Conservation (phyloP, 202 grass and related monocot genomes). For the Dendrocalamus latiflorus region DNA sequence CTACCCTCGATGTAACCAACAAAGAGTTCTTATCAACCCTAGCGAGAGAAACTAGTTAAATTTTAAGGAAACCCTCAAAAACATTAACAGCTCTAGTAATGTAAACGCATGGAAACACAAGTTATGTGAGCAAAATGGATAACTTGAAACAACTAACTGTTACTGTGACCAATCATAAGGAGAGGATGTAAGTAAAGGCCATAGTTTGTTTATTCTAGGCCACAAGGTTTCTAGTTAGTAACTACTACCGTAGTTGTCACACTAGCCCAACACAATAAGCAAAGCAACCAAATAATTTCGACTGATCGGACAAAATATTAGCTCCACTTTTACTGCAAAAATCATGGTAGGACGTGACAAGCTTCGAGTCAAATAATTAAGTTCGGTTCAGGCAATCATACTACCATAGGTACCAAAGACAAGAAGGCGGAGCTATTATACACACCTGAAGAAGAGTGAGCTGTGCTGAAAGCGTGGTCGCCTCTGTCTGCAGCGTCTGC, state of each 20-base stretch:
- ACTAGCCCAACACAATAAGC: not conserved
- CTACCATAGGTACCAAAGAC: too few species aligned
- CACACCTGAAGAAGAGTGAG: too few species aligned
- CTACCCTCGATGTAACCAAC: too few species aligned
- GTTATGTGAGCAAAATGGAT: not conserved
- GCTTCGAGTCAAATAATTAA: too few species aligned
- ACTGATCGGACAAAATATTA: not conserved
- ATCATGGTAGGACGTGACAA: not conserved
- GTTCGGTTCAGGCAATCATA: too few species aligned
- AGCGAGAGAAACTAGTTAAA: not conserved
- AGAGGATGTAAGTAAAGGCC: not conserved
- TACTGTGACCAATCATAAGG: not conserved
- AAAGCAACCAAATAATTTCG: not conserved
- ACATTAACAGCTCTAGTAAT: not conserved
- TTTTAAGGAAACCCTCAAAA: not conserved
- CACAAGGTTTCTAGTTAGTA: not conserved
- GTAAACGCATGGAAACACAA: not conserved
- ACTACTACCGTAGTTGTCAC: too few species aligned
- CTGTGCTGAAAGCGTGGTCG: too few species aligned
- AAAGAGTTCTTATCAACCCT: not conserved
- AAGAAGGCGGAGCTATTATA: too few species aligned
- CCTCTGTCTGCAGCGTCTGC: too few species aligned
- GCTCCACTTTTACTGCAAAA: not conserved
- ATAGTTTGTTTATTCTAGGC: not conserved
- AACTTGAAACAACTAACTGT: not conserved